Base-by-base conservation (phyloP, 2,329 filamentous ascomycete species). In the Cadophora gregata region DNA sequence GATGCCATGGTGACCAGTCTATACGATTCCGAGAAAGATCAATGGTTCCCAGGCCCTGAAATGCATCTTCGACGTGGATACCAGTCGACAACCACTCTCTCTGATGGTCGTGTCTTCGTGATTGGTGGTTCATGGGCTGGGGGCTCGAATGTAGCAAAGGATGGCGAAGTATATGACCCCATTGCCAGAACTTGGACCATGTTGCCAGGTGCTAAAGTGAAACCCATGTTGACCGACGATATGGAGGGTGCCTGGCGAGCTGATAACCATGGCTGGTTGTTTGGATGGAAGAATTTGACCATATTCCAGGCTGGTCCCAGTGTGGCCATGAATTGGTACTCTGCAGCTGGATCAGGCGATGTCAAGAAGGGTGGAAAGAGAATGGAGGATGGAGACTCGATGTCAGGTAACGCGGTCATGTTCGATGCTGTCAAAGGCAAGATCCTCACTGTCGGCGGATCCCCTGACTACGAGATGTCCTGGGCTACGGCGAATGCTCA, bases 401-500 rank as follows among this genome's bases (percentile, higher is more conserved):
- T 88, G 86, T 82, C 80, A 65, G 86, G 85, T 14, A 82, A 81
- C 56, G 81, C 82, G 5, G 80, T 85, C 68, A 87, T 88, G 84
- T 88, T 83, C 69, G 85, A 88, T 71, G 85, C 85, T 58, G 74
- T 77, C 0, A 73, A 72, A 1, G 86, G 86, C 38, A 85, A 86
- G 74, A 86, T 88, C 36, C 76, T 88, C 1, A 81, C 83, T 0
- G 76, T 81, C 12, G 86, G 86, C 12, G 86, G 85, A 10, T 75
- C 81, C 0, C 76, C 80, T 0, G 76, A 78, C 42, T 87, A 87
- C 69, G 76, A 81, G 29, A 70, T 80, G 60, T 77, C 77, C 19
- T 67, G 75, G 8, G 81, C 81, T 0, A 81, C 80, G 0, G 76
- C 75, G 6, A 80, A 80, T 66, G 83, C 84, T 0, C 80, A 85